Evolutionary conservation across 225 moss, liverwort and hornwort genomes (phyloP), one percentile per base, ranked within the genome.

Genomic region (Neckera pumila): DNA sequence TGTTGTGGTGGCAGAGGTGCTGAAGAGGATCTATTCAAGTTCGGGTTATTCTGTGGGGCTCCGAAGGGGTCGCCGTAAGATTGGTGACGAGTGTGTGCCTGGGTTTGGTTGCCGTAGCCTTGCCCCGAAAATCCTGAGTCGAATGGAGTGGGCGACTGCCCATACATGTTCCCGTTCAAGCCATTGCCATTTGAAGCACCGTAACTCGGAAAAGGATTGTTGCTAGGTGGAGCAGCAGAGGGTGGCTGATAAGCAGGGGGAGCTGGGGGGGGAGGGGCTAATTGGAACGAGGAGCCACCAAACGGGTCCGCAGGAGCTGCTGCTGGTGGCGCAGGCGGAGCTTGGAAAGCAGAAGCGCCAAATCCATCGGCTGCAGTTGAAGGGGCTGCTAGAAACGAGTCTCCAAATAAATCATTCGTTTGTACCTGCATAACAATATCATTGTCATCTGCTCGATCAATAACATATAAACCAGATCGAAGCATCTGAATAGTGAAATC

Each of bases 251-350:
- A 87, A 38, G 75, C 79, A 88, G 86, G 88, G 51, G 89, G 93
- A 23, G 93, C 86, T 82, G 94, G 91, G 14, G 94, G 91, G 85
- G 93, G 90, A 87, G 93, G 92, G 56, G 93, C 89, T 84, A 93
- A 75, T 75, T 93, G 91, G 85, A 93, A 93, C 12, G 93, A 83
- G 34, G 94, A 90, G 67, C 85, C 80, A 53, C 94, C 92, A 67
- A 93, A 94, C 80, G 91, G 86, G 67, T 93, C 94, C 61, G 26
- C 83, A 76, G 73, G 56, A 54, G 88, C 64, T 14, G 88, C 51
- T 61, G 40, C 34, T 82, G 88, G 53, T 40, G 92, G 82, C 18
- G 70, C 87, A 79, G 95, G 83, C n/a, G 95, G 83, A 86, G 95
- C 86, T 90, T 89, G 89, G 45, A 92, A 94, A 51, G 91, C 64